Evolutionary conservation across 345 rosid species (phyloP), one percentile per base, ranked within the genome.

Genomic region (Mangifera indica): DNA sequence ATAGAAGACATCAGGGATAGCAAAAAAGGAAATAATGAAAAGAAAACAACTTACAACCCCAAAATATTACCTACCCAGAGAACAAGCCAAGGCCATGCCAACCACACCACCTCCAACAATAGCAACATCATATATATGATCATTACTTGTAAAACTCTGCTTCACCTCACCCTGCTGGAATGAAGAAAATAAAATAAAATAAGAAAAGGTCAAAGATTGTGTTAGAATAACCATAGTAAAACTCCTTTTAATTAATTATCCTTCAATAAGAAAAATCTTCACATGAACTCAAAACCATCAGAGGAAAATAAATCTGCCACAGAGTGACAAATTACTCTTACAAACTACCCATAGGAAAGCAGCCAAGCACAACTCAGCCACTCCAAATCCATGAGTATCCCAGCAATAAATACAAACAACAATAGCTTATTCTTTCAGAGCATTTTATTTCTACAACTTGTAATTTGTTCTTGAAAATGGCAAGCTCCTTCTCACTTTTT

Each of bases 101-200:
- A 94, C 99, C 97, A 94, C 89, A 81, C 98, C 98, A 66, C 97
- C 97, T 24, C 99, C 98, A 54, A 92, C 93, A 69, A 93, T 86
- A 67, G 98, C 98, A 83, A 92, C 77, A 74, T 94, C 98, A 74
- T 88, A 88, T 58, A 82, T 87, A 7, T 80, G 78, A 67, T 58
- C 76, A 73, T 78, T 57, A 8, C 49, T 78, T 37, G 24, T 59
- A 10, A 74, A 34, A 34, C 53, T 55, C 53, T 18, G 81, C 80
- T 77, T 77, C 62, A 71, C 78, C 42, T 75, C 72, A 18, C 58
- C 46, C 75, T 80, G 86, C 89, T 84, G 74, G 7, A 73, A 64
- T 34, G 70, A 60, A 48, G 74, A 59, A 48, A 34, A 59, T 10
- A 12, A 46, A 13, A 46, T 46, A 3, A 46, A 46, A 0, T 15